Percentiles rank a stretch among this genome's conserved stretches.
phyloP scores from a whole-genome alignment of 2,329 filamentous ascomycete species.

The Paecilomyces niveus region DNA sequence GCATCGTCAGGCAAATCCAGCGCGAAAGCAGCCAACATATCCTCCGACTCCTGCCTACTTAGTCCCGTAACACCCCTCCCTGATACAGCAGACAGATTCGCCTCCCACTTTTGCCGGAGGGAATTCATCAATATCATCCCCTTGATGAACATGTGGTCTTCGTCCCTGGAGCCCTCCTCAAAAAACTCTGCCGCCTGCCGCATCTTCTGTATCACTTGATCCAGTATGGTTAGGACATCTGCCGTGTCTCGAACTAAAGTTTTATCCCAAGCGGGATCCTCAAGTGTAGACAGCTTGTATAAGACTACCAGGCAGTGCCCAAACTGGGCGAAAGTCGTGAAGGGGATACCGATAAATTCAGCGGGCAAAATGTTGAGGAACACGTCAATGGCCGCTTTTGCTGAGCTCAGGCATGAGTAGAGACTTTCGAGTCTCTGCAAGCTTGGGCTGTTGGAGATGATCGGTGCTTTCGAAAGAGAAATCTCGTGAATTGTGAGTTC shows the following conservation, averaged over 20 bases:
- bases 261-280: conserved; percentile 38
- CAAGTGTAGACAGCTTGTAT: conserved; percentile 34
- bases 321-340: conserved; percentile 28
- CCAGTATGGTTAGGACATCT: conserved; percentile 30
- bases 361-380: conserved; percentile 25
- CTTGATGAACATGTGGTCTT: not conserved
- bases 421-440: conserved; percentile 16
- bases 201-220: conserved; percentile 14
- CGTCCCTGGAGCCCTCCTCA: not conserved
- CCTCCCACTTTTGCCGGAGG: not conserved
- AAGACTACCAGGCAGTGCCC: conserved; percentile 32
- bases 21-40: not conserved
- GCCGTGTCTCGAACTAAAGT: conserved; percentile 27
- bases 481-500: conserved; percentile 11
- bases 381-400: conserved; percentile 31
- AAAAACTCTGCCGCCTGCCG: conserved; percentile 4
- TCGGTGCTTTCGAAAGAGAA: conserved; percentile 6
- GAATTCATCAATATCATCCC: not conserved
- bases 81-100: not conserved
- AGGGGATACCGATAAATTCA: conserved; percentile 25
- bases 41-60: not conserved
- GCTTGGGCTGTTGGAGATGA: conserved; percentile 2
- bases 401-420: conserved; percentile 29
- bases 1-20: not conserved
- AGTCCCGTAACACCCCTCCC: not conserved